Percentiles rank a stretch among this genome's conserved stretches.
phyloP scores from a whole-genome alignment of 805 yeast genomes.

The Wickerhamomyces canadensis region DNA sequence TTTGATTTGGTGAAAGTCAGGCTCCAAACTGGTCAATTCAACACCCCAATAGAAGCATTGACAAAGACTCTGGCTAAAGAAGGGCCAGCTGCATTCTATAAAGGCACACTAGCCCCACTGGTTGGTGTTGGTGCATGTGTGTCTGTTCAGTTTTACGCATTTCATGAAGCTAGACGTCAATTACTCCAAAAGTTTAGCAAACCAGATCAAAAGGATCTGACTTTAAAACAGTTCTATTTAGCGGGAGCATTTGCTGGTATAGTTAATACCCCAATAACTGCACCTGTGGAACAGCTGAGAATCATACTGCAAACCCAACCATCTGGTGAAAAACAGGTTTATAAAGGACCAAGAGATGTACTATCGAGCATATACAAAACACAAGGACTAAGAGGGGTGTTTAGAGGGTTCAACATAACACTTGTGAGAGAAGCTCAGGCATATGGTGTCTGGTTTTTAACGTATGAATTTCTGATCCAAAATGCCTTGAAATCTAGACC shows the following conservation, averaged over 20 bases:
- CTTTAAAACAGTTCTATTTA: conserved; percentile 63
- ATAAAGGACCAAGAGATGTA: conserved; percentile 77
- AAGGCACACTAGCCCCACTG: conserved; percentile 91
- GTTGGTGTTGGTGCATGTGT: conserved; percentile 97
- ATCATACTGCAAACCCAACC: conserved; percentile 83
- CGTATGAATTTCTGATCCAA: conserved; percentile 83
- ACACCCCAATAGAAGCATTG: conserved; percentile 73
- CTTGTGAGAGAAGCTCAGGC: conserved; percentile 82
- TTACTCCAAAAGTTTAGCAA: conserved; percentile 42
- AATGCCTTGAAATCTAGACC: conserved; percentile 28
- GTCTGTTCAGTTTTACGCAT: conserved; percentile 90
- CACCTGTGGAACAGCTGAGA: conserved; percentile 94
- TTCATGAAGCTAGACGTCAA: conserved; percentile 78
- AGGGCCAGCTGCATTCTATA: conserved; percentile 81
- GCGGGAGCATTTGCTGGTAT: conserved; percentile 92
- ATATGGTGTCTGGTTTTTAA: conserved; percentile 80
- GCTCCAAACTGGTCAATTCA: conserved; percentile 80
- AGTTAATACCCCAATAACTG: conserved; percentile 82
- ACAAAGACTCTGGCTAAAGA: conserved; percentile 67
- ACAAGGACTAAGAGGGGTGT: conserved; percentile 78
- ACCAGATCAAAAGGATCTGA: conserved; percentile 32
- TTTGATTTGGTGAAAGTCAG: conserved; percentile 93
- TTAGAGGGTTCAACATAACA: conserved; percentile 83
- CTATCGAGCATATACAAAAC: conserved; percentile 62
- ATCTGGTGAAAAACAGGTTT: conserved; percentile 34